Evolutionary conservation across 2,329 filamentous ascomycete genomes (phyloP).

Genomic region (Penicillium sp.): DNA sequence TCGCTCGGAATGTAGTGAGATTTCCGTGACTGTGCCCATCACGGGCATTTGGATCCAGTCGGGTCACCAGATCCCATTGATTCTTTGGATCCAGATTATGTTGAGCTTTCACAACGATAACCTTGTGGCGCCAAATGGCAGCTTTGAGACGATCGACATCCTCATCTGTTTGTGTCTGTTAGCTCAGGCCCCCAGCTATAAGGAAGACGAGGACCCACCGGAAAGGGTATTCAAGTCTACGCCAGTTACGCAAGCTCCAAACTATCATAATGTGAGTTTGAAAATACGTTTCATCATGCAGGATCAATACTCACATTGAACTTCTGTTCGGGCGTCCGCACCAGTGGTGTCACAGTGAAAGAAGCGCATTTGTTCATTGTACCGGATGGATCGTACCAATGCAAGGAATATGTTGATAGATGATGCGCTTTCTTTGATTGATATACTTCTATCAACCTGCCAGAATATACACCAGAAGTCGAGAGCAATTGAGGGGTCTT

Average conservation of each 20-base stretch:
- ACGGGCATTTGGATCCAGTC: background rate
- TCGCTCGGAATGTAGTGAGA: background rate
- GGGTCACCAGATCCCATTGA: background rate
- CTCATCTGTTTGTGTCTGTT: background rate
- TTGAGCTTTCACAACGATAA: background rate
- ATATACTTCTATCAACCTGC: no score
- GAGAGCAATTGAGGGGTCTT: no score
- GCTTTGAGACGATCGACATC: background rate
- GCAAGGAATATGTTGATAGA: no score
- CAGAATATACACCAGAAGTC: no score
- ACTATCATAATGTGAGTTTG: background rate
- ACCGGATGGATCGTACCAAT: no score
- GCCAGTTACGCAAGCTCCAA: background rate
- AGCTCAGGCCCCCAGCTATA: background rate
- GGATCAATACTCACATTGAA: background rate
- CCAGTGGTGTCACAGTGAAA: background rate
- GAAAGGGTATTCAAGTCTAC: background rate
- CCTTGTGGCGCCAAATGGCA: background rate
- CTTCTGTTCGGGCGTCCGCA: background rate
- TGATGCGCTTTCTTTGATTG: no score
- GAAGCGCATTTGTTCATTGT: background rate
- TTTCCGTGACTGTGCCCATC: background rate
- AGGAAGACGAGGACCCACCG: background rate
- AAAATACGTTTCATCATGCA: background rate
- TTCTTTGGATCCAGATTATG: background rate